These are phyloP conservation scores for Camelina laxa DNA, from an alignment of 345 rosid species.

Conservation along the genomic window DNA sequence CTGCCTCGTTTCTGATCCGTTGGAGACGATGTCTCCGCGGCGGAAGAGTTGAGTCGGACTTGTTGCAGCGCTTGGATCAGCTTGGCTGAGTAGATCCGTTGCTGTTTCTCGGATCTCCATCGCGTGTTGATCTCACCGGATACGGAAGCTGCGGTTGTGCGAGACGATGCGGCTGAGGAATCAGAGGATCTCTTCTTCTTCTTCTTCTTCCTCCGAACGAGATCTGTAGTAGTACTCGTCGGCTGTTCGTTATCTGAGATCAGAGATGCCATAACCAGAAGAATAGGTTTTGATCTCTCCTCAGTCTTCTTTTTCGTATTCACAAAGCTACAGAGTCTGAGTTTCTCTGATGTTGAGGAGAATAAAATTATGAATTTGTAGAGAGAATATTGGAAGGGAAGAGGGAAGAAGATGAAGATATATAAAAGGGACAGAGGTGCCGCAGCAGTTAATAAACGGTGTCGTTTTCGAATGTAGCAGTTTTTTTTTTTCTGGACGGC, in stretches of 20 bases:
- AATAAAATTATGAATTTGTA: conserved; percentile 4
- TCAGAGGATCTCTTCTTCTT: conserved; percentile 8
- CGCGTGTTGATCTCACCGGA: conserved; percentile 38
- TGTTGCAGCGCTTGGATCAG: conserved; percentile 75
- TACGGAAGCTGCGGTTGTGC: conserved; percentile 4
- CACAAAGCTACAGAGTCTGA: background rate
- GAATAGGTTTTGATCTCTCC: background rate
- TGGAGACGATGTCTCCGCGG: conserved; percentile 57
- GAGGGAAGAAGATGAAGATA: background rate
- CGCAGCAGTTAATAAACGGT: conserved; percentile 12
- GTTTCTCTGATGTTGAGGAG: background rate
- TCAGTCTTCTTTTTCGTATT: background rate
- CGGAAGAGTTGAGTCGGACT: conserved; percentile 47
- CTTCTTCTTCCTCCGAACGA: conserved; percentile 32
- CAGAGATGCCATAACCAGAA: conserved; percentile 35
- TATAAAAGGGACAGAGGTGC: conserved; percentile 9
- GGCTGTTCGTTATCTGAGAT: background rate
- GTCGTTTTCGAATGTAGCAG: conserved; percentile 20
- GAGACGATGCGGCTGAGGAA: conserved; percentile 29
- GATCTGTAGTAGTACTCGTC: conserved; percentile 12
- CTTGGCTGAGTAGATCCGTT: conserved; percentile 75
- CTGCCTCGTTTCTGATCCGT: conserved; percentile 69
- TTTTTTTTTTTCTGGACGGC: background rate
- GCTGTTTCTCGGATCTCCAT: conserved; percentile 87
- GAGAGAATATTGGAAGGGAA: conserved; percentile 25